These are phyloP conservation scores for Boletus sp. DNA, from an alignment of 768 basidiomycete genomes.

Conservation along the genomic window DNA sequence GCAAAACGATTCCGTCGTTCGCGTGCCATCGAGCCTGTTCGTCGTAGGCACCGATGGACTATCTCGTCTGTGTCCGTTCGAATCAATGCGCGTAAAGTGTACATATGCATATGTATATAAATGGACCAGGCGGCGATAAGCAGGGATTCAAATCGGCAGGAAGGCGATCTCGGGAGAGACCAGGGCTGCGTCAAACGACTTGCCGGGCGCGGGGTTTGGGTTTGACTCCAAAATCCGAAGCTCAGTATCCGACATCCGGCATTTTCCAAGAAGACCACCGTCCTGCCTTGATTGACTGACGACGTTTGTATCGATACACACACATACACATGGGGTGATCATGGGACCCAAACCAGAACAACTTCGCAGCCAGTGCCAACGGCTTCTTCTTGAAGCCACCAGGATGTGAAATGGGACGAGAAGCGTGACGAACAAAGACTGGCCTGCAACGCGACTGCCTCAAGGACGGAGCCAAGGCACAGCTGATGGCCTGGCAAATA, in stretches of 20 bases:
- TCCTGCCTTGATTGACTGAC: neutral
- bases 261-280: slow-evolving; percentile 11
- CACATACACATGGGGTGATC: slow-evolving; percentile 2
- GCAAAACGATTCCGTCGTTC: slow-evolving; percentile 12
- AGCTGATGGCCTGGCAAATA: slow-evolving; percentile 19
- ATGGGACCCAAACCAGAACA: slow-evolving; percentile 16
- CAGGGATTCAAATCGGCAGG: slow-evolving; percentile 10
- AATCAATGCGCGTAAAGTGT: neutral
- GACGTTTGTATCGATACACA: neutral
- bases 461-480: slow-evolving; percentile 35
- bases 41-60: neutral
- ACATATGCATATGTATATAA: slow-evolving; percentile 12
- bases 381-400: slow-evolving; percentile 10
- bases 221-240: slow-evolving; percentile 6
- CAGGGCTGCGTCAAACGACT: slow-evolving; percentile 7
- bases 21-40: slow-evolving; percentile 4
- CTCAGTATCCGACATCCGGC: slow-evolving; percentile 10
- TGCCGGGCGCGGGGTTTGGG: neutral
- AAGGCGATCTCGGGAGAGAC: slow-evolving; percentile 30
- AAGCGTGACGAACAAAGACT: slow-evolving; percentile 19
- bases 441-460: slow-evolving; percentile 32
- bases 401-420: slow-evolving; percentile 10
- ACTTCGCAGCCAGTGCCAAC: slow-evolving; percentile 10
- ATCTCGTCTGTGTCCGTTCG: slow-evolving; percentile 9
- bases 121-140: slow-evolving; percentile 19